These are phyloP conservation scores for Maudiozyma turicensis DNA, from an alignment of 805 yeast genomes.

Conservation along the genomic window DNA sequence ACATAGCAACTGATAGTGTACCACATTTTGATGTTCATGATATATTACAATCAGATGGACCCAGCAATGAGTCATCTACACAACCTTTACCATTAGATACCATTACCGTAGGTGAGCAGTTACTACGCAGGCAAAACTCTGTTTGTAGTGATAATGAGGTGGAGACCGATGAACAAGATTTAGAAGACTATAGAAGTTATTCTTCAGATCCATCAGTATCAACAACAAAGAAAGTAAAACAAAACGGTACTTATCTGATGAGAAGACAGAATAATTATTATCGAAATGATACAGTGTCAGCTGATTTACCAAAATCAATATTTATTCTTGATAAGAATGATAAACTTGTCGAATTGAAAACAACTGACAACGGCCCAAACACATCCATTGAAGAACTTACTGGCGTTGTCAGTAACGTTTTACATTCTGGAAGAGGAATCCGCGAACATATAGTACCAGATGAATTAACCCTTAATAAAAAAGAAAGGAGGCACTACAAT, in stretches of 20 bases:
- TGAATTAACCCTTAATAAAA: too few species aligned
- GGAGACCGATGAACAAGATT: neutral
- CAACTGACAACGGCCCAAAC: neutral
- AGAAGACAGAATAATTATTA: too few species aligned
- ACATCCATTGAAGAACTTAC: too few species aligned
- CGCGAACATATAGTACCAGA: too few species aligned
- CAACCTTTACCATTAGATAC: slow-evolving; percentile 15
- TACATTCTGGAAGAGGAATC: too few species aligned
- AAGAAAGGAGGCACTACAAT: too few species aligned
- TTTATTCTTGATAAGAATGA: neutral
- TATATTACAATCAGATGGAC: neutral
- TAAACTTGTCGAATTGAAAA: neutral
- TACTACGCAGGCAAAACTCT: neutral
- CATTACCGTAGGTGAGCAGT: slow-evolving; percentile 9
- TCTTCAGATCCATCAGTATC: neutral
- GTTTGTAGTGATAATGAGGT: neutral
- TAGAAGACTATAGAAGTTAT: neutral
- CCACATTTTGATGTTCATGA: neutral
- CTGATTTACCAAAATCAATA: neutral
- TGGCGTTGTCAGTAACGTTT: too few species aligned
- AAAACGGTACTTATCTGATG: too few species aligned
- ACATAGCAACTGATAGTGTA: too few species aligned
- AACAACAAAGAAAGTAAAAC: neutral
- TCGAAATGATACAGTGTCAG: too few species aligned
- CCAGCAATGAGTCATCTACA: neutral